A percentile compares a stretch with the other conserved stretches of the same genome.
Evolutionary conservation across 176 grass and related monocot species (phyloP).

Genomic region (Triticum dicoccoides): DNA sequence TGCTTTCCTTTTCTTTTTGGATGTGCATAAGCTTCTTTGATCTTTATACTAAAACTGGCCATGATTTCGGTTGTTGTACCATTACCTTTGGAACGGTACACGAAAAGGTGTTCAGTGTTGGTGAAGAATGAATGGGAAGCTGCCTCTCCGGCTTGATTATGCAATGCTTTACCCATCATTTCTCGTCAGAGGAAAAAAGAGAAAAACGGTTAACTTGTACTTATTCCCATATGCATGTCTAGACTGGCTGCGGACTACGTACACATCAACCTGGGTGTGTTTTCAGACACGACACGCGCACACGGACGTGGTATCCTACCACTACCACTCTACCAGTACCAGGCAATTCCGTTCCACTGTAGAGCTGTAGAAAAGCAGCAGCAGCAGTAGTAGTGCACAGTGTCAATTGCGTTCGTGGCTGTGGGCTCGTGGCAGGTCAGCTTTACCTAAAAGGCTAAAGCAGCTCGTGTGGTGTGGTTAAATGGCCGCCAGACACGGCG

Average conservation of each 20-base stretch:
- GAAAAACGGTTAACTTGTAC: background rate
- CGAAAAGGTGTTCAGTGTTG: too few species aligned
- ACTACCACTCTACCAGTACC: too few species aligned
- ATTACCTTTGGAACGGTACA: background rate
- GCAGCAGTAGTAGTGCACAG: too few species aligned
- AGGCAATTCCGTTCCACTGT: too few species aligned
- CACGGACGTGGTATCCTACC: too few species aligned
- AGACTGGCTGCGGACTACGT: too few species aligned
- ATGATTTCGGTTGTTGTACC: background rate
- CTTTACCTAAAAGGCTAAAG: background rate
- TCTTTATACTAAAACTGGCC: background rate
- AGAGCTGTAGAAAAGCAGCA: too few species aligned
- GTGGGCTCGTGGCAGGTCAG: background rate
- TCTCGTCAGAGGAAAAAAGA: background rate
- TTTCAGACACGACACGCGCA: too few species aligned
- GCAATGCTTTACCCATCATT: conserved; percentile 9
- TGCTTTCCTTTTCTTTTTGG: background rate
- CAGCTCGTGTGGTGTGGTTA: background rate
- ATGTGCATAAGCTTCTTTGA: background rate
- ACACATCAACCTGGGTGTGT: too few species aligned
- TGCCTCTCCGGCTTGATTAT: conserved; percentile 8
- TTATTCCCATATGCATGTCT: too few species aligned
- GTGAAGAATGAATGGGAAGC: background rate
- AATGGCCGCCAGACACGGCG: background rate
- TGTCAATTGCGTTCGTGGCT: background rate